Evolutionary conservation across 805 yeast species (phyloP), one percentile per base, ranked within the genome.

Genomic region (Pichia kluyveri): DNA sequence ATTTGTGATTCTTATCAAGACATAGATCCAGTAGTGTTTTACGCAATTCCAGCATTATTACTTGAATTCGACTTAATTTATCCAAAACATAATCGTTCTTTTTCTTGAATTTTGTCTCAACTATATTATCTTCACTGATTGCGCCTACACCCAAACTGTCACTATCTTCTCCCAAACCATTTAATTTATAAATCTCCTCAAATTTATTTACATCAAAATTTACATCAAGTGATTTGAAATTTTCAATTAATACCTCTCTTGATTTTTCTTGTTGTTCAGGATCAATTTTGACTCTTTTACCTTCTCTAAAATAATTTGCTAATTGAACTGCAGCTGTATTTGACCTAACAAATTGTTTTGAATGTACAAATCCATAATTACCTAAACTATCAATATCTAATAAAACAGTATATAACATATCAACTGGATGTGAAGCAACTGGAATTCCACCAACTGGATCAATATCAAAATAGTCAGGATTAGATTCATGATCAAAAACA

Each of bases 1-100:
- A 82, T 38, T 58, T 61, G 54, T 69, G 72, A 12, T 57, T 54
- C 0, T 77, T 75, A 28, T 66, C 51, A 8, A 69, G 69, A n/a
- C 71, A 55, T 12, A 71, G 50, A 47, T 73, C 69, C 1, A 55
- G 26, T 8, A 58, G 43, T n/a, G 65, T 46, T 26, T 60, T 60
- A 14, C 61, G 60, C 40, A 75, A 51, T 45, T 65, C 68, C 8
- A 54, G 44, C 5, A 65, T 41, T 31, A 71, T 51, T 8, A 58
- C 41, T 46, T 62, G 64, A 6, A 62, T 38, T 19, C 55, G 48
- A 27, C 58, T 50, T 14, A 65, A 43, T 27, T 51, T 50, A 15
- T 46, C 43, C 23, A 61, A 43, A 2, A 61, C 41, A 34, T 51
- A 59, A 45, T 61, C 64, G 18, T 58, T 46, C 44, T 61, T 60